A percentile compares a stretch with the other conserved stretches of the same genome.
Conservation (phyloP, 345 rosid genomes). For the Cardamine occulta region DNA sequence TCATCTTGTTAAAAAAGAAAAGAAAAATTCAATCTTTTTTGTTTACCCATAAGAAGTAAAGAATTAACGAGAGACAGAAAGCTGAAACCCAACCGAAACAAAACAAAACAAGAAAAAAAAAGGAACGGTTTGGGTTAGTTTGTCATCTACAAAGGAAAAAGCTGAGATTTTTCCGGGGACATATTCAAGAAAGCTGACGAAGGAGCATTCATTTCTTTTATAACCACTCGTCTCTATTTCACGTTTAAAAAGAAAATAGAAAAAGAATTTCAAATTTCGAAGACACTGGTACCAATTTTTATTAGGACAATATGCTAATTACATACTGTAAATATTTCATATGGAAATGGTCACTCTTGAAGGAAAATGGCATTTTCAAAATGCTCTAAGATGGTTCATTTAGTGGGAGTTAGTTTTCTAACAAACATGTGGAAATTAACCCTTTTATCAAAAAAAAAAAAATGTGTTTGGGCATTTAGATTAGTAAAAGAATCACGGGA, state of each 20-base stretch:
- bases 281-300: too few relatives aligned
- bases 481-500: too few relatives aligned
- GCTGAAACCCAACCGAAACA: background rate
- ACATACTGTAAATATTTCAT: too few relatives aligned
- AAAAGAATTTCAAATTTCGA: too few relatives aligned
- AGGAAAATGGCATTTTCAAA: too few relatives aligned
- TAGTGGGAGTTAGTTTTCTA: too few relatives aligned
- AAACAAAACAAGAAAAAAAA: background rate
- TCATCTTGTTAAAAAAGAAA: slow-evolving; percentile 2
- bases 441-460: too few relatives aligned
- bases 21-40: background rate
- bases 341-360: too few relatives aligned
- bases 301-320: too few relatives aligned
- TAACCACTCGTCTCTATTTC: slow-evolving; percentile 28
- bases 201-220: slow-evolving; percentile 10
- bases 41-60: background rate
- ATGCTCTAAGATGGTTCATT: too few relatives aligned
- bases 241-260: background rate
- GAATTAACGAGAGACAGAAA: background rate
- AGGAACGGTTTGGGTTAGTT: slow-evolving; percentile 27
- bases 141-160: slow-evolving; percentile 15
- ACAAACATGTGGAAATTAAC: too few relatives aligned
- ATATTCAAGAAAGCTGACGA: slow-evolving; percentile 31
- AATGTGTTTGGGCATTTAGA: too few relatives aligned
- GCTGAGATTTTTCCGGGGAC: slow-evolving; percentile 32